phyloP scores from a whole-genome alignment of 1,284 basidiomycete species.

The Microbotryomycetes sp. region DNA sequence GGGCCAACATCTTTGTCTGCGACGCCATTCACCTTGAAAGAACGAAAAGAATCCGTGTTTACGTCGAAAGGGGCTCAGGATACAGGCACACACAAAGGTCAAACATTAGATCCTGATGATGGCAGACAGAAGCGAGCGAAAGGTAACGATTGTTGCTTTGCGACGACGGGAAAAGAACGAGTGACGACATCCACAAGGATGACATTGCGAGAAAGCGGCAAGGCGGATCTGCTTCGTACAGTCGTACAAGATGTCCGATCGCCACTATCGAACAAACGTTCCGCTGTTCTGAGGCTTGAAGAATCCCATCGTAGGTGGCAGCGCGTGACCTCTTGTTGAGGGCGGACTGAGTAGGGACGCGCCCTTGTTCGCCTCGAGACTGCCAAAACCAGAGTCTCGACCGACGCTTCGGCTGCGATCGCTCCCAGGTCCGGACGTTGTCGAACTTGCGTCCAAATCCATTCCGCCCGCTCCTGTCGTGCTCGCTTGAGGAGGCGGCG shows the following conservation, averaged over 20 bases:
- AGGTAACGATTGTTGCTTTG: no score
- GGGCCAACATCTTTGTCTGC: no score
- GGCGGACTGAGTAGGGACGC: neutral
- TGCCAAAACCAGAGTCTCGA: neutral
- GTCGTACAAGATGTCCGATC: neutral
- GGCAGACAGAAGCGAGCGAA: no score
- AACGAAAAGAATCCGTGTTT: no score
- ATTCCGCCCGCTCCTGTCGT: neutral
- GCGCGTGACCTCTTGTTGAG: neutral
- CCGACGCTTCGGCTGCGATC: neutral
- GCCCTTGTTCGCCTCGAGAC: neutral
- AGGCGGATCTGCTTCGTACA: no score
- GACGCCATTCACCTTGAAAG: no score
- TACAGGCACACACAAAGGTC: no score
- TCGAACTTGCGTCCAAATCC: neutral
- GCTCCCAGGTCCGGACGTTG: neutral
- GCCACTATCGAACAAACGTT: neutral
- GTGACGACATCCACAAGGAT: no score
- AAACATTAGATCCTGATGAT: no score
- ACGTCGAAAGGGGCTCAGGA: no score
- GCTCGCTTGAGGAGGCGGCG: neutral
- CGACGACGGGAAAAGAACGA: no score
- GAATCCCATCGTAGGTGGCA: neutral
- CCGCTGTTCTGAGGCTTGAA: neutral
- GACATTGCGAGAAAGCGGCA: no score